Conservation (phyloP, 129 eudicot genomes). For the Arctium lappa region DNA sequence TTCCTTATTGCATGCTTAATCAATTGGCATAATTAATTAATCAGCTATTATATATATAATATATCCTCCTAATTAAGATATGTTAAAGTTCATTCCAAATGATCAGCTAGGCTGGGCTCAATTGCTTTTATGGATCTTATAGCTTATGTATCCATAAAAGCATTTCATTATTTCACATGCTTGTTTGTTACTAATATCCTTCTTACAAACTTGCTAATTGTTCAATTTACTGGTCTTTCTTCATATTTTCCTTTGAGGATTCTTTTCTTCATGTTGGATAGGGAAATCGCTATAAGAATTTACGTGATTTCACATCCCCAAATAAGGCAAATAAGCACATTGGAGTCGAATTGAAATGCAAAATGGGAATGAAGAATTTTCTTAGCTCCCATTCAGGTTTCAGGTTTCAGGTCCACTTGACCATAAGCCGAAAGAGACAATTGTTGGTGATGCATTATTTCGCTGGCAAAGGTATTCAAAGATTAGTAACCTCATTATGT, state of each 20-base stretch:
- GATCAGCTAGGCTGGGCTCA: too few relatives aligned
- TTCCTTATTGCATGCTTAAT: slow-evolving; percentile 23
- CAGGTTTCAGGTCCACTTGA: slow-evolving; percentile 71
- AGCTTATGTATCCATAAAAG: slow-evolving; percentile 59
- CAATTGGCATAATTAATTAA: slow-evolving; percentile 1
- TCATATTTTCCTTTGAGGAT: background rate
- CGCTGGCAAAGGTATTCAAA: slow-evolving; percentile 75
- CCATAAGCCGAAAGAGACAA: slow-evolving; percentile 45
- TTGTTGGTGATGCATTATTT: slow-evolving; percentile 59
- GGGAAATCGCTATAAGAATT: background rate
- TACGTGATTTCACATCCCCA: background rate
- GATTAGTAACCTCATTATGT: background rate
- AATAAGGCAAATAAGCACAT: background rate
- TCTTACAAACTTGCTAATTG: background rate
- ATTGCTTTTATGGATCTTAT: too few relatives aligned
- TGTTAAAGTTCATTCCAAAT: too few relatives aligned
- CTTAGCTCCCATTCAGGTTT: slow-evolving; percentile 49
- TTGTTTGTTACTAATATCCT: background rate
- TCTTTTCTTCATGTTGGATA: background rate
- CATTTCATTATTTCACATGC: slow-evolving; percentile 5
- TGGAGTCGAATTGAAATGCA: background rate
- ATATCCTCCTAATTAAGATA: too few relatives aligned
- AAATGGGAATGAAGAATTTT: slow-evolving; percentile 3
- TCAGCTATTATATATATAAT: too few relatives aligned
- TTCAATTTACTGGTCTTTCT: background rate